These are phyloP conservation scores for Conoideocrella luteorostrata DNA, from an alignment of 2,329 filamentous ascomycete genomes.

Conservation along the genomic window DNA sequence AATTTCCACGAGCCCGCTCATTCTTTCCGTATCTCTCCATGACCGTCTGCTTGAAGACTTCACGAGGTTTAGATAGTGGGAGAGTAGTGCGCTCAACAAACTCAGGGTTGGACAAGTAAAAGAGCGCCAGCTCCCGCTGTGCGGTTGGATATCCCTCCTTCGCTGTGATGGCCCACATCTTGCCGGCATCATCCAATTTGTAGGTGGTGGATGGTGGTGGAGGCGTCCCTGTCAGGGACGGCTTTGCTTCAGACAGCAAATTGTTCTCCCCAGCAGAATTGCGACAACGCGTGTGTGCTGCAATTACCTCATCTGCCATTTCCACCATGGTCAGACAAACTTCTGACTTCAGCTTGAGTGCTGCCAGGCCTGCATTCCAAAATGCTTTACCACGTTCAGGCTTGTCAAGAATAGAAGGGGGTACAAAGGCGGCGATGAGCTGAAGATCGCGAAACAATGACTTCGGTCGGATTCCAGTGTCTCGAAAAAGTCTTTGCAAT, in stretches of 20 bases:
- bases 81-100: constrained; percentile 73
- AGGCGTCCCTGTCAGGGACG: constrained; percentile 34
- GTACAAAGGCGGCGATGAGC: constrained; percentile 62
- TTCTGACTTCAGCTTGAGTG: constrained; percentile 81
- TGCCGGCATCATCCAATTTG: constrained; percentile 72
- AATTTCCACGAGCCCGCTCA: constrained; percentile 18
- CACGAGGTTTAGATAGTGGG: constrained; percentile 74
- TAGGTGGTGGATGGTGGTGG: constrained; percentile 53
- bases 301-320: constrained; percentile 48
- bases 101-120: constrained; percentile 89
- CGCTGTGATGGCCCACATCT: constrained; percentile 88
- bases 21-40: constrained; percentile 60
- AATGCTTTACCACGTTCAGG: constrained; percentile 71
- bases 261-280: constrained; percentile 32
- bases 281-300: constrained; percentile 59
- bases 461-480: constrained; percentile 64
- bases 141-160: constrained; percentile 80
- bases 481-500: constrained; percentile 60
- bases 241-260: constrained; percentile 21
- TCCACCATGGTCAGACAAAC: constrained; percentile 74
- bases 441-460: constrained; percentile 78
- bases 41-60: constrained; percentile 85
- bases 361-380: constrained; percentile 82
- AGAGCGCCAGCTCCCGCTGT: constrained; percentile 85
- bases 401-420: constrained; percentile 52